phyloP scores from a whole-genome alignment of 1,284 basidiomycete species.

The Nidula niveotomentosa region DNA sequence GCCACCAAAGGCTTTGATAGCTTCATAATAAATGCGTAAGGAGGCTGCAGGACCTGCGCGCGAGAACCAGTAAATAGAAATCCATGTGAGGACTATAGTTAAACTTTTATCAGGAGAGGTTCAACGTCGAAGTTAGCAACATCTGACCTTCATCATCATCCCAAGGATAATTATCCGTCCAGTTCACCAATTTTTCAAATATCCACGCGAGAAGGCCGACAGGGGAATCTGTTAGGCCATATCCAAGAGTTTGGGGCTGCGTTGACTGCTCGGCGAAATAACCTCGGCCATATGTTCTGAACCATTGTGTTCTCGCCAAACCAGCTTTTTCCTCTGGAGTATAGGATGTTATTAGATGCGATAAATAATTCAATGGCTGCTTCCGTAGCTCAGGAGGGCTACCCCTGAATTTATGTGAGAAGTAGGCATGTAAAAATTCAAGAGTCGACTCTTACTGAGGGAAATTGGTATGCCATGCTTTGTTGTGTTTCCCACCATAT shows the following conservation, averaged over 20 bases:
- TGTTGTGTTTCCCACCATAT: slow-evolving; percentile 22
- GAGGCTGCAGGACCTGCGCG: slow-evolving; percentile 53
- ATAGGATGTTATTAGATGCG: slow-evolving; percentile 17
- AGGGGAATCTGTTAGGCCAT: slow-evolving; percentile 57
- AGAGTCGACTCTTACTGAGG: slow-evolving; percentile 22
- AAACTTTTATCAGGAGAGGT: neutral
- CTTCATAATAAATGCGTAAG: slow-evolving; percentile 52
- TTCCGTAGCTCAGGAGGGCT: slow-evolving; percentile 16
- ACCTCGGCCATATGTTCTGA: slow-evolving; percentile 29
- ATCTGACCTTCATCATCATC: slow-evolving; percentile 45
- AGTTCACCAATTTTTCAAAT: slow-evolving; percentile 54
- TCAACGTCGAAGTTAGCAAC: neutral
- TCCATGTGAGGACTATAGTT: slow-evolving; percentile 50
- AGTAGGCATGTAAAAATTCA: neutral
- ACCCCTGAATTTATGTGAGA: slow-evolving; percentile 5
- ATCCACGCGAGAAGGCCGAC: slow-evolving; percentile 59
- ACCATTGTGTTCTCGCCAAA: slow-evolving; percentile 25
- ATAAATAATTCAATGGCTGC: slow-evolving; percentile 23
- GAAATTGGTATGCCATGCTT: slow-evolving; percentile 43
- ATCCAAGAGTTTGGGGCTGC: slow-evolving; percentile 58
- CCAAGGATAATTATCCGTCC: slow-evolving; percentile 53
- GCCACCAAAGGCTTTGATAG: slow-evolving; percentile 6
- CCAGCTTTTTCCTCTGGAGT: slow-evolving; percentile 34
- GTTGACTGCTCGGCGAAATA: slow-evolving; percentile 42
- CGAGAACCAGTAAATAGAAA: slow-evolving; percentile 62